Conservation (phyloP, 2,329 filamentous ascomycete genomes). For the Purpureocillium takamizusanense region DNA sequence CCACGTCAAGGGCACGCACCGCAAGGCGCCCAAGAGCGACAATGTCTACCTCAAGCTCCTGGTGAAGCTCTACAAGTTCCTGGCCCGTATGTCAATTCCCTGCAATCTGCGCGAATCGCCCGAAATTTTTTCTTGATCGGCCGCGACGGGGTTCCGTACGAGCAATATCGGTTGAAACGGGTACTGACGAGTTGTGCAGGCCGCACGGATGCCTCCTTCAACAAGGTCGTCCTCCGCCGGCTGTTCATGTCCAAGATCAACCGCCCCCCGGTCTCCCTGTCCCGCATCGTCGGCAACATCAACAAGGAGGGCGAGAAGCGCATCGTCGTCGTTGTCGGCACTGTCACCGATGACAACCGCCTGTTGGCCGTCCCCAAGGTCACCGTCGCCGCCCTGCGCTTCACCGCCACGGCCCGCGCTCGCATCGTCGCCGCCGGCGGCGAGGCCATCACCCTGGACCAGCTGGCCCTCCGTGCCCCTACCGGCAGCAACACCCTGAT, state of each 20-base stretch:
- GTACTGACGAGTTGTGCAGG: slow-evolving; percentile 39
- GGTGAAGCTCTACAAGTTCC: slow-evolving; percentile 97
- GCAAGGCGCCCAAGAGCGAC: slow-evolving; percentile 94
- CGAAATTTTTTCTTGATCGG: too few species aligned
- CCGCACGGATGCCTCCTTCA: slow-evolving; percentile 95
- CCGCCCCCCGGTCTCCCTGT: slow-evolving; percentile 89
- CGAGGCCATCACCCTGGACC: slow-evolving; percentile 91
- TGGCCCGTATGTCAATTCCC: slow-evolving; percentile 66
- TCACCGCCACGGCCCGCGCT: slow-evolving; percentile 92
- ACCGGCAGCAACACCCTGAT: slow-evolving; percentile 96
- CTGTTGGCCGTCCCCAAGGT: slow-evolving; percentile 85
- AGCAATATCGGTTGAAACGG: too few species aligned
- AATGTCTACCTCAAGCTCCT: slow-evolving; percentile 96
- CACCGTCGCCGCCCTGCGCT: slow-evolving; percentile 86
- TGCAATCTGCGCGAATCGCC: not conserved
- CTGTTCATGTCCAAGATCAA: slow-evolving; percentile 99
- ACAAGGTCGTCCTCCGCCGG: slow-evolving; percentile 95
- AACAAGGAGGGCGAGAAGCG: slow-evolving; percentile 61
- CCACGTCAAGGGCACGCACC: slow-evolving; percentile 66
- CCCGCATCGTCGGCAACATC: slow-evolving; percentile 70
- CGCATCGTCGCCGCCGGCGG: slow-evolving; percentile 90
- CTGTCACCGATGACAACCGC: slow-evolving; percentile 96
- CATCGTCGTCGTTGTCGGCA: slow-evolving; percentile 90
- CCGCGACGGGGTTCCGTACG: too few species aligned
- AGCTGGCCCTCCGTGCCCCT: slow-evolving; percentile 89